Evolutionary conservation across 495 filamentous ascomycete species (phyloP), one percentile per base, ranked within the genome.

Genomic region (Aspergillus funiculosus): DNA sequence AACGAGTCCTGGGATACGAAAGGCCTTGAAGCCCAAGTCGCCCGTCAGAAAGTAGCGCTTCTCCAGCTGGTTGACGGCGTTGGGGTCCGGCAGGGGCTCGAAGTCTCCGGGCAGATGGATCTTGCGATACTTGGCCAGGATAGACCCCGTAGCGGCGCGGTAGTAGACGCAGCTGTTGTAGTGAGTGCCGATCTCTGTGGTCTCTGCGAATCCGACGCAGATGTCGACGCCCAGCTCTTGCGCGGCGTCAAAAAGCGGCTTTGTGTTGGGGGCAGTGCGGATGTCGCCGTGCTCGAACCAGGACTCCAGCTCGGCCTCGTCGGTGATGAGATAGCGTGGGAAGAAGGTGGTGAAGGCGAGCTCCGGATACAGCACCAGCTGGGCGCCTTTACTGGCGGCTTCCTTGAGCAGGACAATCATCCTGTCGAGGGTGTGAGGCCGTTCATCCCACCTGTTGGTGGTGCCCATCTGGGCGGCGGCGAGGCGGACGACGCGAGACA

Each of bases 261-360:
- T 72, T 22, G 62, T 65, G 43, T 67, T 67, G 2, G 59, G 40
- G 4, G 59, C 51, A 6, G 57, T 54, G 4, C 61, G 48, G 30
- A 66, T 58, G 40, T 72, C 65, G 25, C 54, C 66, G 47, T 67
- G 59, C 43, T 75, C 72, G 49, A 75, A 73, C 54, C 59, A 75
- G 9, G 48, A 36, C 40, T 68, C 69, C 1, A 75, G 52, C 22
- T 72, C 64, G 15, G 57, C 35, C 25, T 54, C 54, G 19, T 61
- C 52, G 26, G 56, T 37, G 53, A 69, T 63, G 21, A 72, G 51
- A 42, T 72, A 61, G 39, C 71, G 62, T 1, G 72, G 72, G 51
- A 74, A 74, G 61, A 75, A 75, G 1, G 71, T 75, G 8, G 69
- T 74, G 51, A 74, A 63, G 28, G 69, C 63, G 34, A 61, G 58